These are phyloP conservation scores for Paraphaeosphaeria minitans DNA, from an alignment of 2,329 filamentous ascomycete genomes.

Conservation along the genomic window DNA sequence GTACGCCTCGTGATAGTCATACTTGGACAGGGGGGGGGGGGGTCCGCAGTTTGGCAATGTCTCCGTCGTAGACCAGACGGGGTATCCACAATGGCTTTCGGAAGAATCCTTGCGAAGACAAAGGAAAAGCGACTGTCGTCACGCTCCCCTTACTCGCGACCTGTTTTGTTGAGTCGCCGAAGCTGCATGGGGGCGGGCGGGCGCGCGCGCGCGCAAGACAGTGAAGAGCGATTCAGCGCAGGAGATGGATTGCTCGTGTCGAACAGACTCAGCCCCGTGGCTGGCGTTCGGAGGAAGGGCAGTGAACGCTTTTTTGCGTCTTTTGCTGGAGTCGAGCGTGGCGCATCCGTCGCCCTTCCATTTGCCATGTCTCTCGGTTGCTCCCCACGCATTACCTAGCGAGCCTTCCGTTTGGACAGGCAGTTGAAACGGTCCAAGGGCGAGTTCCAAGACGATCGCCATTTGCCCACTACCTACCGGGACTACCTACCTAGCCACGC, in stretches of 20 bases:
- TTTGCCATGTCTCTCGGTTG: constrained; percentile 10
- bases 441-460: constrained; percentile 19
- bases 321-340: constrained; percentile 5
- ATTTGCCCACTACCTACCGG: too few species aligned
- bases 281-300: background rate
- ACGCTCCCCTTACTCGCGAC: background rate
- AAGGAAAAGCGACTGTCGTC: constrained; percentile 1
- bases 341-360: constrained; percentile 1
- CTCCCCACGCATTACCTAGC: constrained; percentile 8
- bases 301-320: background rate
- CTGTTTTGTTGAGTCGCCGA: background rate
- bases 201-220: constrained; percentile 2
- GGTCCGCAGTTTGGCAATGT: too few species aligned
- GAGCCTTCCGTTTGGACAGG: constrained; percentile 19
- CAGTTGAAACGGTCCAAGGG: constrained; percentile 28
- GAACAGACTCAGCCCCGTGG: background rate
- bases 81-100: constrained; percentile 18
- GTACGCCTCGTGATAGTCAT: constrained; percentile 18
- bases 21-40: constrained; percentile 4
- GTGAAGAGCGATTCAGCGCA: background rate
- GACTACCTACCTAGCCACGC: constrained; percentile 34
- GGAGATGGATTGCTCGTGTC: constrained; percentile 1
- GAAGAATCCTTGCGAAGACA: constrained; percentile 10
- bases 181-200: too few species aligned
- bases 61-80: constrained; percentile 4